Conservation (phyloP, 2,329 filamentous ascomycete genomes). For the Westerdykella aurantiaca region DNA sequence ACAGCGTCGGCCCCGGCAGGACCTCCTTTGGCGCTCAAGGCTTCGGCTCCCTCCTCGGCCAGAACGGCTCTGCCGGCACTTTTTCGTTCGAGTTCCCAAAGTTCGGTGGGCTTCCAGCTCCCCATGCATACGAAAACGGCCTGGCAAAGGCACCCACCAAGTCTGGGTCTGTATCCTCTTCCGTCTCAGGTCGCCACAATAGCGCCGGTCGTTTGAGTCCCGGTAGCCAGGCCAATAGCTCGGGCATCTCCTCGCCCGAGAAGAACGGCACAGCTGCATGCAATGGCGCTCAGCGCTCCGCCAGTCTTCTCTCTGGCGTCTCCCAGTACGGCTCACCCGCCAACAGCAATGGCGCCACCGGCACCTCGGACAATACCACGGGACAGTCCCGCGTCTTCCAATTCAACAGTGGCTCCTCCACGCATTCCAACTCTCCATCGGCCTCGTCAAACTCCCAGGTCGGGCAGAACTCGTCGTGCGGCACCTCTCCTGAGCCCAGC, state of each 20-base stretch:
- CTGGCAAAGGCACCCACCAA: constrained; percentile 26
- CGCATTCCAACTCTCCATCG: constrained; percentile 47
- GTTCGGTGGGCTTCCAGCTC: constrained; percentile 68
- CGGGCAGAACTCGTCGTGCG: constrained; percentile 55
- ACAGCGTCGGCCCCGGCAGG: constrained; percentile 43
- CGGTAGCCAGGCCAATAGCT: constrained; percentile 20
- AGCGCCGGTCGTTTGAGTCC: constrained; percentile 36
- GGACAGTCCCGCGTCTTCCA: constrained; percentile 46
- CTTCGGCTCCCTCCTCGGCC: constrained; percentile 42
- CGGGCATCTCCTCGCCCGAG: constrained; percentile 22
- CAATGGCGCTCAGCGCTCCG: constrained; percentile 35
- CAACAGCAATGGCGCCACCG: constrained; percentile 40
- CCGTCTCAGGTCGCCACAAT: constrained; percentile 26
- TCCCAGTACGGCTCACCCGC: constrained; percentile 52
- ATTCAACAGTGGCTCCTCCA: constrained; percentile 45
- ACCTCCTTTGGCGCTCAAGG: constrained; percentile 45
- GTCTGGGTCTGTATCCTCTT: constrained; percentile 15
- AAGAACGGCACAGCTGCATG: constrained; percentile 31
- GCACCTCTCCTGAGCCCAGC: constrained; percentile 70
- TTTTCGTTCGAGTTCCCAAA: constrained; percentile 96
- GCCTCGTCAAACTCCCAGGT: constrained; percentile 48
- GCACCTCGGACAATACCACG: constrained; percentile 36
- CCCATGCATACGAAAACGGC: constrained; percentile 49
- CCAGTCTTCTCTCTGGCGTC: constrained; percentile 11
- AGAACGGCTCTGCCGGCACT: constrained; percentile 63